phyloP scores from a whole-genome alignment of 139 green algal genomes.

The Dunaliella sp. region DNA sequence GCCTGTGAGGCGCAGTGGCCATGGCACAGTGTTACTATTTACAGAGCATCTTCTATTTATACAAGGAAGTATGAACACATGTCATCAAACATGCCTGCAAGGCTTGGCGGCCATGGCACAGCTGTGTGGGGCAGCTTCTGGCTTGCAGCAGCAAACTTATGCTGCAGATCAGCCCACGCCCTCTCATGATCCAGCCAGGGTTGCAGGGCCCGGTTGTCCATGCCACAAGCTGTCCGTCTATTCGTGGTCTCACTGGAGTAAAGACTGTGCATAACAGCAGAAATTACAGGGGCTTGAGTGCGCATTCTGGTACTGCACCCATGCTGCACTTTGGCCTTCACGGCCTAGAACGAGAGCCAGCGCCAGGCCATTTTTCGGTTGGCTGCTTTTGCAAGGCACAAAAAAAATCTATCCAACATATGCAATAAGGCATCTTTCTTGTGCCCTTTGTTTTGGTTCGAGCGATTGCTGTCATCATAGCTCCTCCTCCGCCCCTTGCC shows the following conservation, averaged over 20 bases:
- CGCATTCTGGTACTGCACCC: no score
- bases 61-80: background rate
- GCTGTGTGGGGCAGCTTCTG: background rate
- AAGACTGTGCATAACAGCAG: background rate
- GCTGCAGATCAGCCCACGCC: background rate
- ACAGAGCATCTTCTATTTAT: background rate
- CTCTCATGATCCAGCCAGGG: background rate
- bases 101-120: background rate
- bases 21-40: background rate
- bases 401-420: no score
- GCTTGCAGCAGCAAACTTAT: background rate
- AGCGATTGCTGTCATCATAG: no score
- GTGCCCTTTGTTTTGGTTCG: no score
- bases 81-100: background rate
- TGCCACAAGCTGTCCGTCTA: background rate
- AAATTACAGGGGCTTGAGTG: no score
- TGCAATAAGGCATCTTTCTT: no score
- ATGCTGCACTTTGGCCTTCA: background rate
- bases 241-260: background rate
- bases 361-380: no score
- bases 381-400: no score
- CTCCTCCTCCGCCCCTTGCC: no score
- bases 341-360: no score
- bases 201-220: background rate
- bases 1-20: background rate